Evolutionary conservation across 768 basidiomycete genomes (phyloP).

Genomic region (Udeniomyces megalosporus): DNA sequence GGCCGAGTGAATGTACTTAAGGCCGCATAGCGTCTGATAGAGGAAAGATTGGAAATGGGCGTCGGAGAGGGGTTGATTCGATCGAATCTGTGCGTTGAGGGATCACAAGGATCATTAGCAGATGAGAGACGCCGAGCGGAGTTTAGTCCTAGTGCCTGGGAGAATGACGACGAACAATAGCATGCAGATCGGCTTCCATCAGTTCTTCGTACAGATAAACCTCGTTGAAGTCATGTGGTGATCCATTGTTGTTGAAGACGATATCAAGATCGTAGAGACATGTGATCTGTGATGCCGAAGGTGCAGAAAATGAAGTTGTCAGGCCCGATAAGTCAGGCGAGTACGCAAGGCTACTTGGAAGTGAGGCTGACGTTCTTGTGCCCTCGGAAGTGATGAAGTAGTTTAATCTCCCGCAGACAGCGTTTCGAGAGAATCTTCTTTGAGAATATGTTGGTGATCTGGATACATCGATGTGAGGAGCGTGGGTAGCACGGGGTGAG

Average conservation of each 20-base stretch:
- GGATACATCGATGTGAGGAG: too few species aligned
- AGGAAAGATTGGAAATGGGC: constrained; percentile 59
- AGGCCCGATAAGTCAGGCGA: too few species aligned
- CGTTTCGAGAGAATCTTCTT: constrained; percentile 75
- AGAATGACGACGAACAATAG: constrained; percentile 49
- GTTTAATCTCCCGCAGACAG: constrained; percentile 76
- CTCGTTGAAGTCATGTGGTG: constrained; percentile 61
- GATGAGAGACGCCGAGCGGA: too few species aligned
- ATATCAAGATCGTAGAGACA: constrained; percentile 98
- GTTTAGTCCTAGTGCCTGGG: too few species aligned
- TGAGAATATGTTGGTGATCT: constrained; percentile 30
- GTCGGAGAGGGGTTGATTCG: constrained; percentile 34
- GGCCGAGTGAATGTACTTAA: constrained; percentile 95
- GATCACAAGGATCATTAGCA: too few species aligned
- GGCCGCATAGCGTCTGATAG: constrained; percentile 92
- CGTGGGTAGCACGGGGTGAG: too few species aligned
- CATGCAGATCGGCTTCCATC: constrained; percentile 99
- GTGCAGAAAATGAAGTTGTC: too few species aligned
- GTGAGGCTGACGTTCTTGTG: constrained; percentile 74
- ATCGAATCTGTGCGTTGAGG: constrained; percentile 30
- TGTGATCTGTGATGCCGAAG: constrained; percentile 49
- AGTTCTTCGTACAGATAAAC: constrained; percentile 87
- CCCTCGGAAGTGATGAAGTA: constrained; percentile 92
- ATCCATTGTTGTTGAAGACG: constrained; percentile 54
- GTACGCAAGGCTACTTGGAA: too few species aligned